Percentiles rank a stretch among this genome's conserved stretches.
phyloP scores from a whole-genome alignment of 1,284 basidiomycete genomes.

The Irpex sp. region DNA sequence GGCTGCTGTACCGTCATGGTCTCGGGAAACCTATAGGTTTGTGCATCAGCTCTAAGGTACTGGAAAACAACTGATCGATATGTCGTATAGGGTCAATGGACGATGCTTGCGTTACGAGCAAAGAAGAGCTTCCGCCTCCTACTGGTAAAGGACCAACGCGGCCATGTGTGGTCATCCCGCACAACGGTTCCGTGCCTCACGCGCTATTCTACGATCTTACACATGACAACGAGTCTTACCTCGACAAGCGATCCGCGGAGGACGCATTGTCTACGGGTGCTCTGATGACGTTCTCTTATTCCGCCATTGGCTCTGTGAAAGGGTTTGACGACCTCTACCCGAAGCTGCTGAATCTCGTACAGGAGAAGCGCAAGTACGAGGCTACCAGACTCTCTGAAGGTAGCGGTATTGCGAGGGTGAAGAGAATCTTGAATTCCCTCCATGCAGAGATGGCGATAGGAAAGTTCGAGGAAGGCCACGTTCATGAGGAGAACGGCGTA shows the following conservation, averaged over 20 bases:
- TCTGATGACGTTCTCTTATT: slow-evolving; percentile 82
- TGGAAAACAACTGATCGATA: background rate
- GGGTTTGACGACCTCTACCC: slow-evolving; percentile 97
- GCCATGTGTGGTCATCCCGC: slow-evolving; percentile 70
- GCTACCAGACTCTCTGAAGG: slow-evolving; percentile 45
- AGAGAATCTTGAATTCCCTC: slow-evolving; percentile 81
- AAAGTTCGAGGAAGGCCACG: slow-evolving; percentile 86
- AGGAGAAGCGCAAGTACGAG: slow-evolving; percentile 79
- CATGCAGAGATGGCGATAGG: slow-evolving; percentile 87
- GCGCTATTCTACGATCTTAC: slow-evolving; percentile 93
- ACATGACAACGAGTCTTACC: slow-evolving; percentile 91
- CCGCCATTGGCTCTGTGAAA: slow-evolving; percentile 88
- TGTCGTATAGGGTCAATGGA: slow-evolving; percentile 80
- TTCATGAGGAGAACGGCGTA: slow-evolving; percentile 92
- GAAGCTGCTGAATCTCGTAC: slow-evolving; percentile 83
- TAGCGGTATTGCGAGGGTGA: slow-evolving; percentile 77
- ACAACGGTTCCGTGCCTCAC: slow-evolving; percentile 85
- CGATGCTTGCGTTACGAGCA: slow-evolving; percentile 71
- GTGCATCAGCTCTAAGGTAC: slow-evolving; percentile 18
- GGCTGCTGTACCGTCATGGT: slow-evolving; percentile 83
- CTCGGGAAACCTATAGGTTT: slow-evolving; percentile 86
- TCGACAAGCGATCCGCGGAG: slow-evolving; percentile 87
- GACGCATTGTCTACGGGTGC: slow-evolving; percentile 91
- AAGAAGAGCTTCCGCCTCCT: slow-evolving; percentile 73
- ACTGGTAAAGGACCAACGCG: slow-evolving; percentile 77